Conservation (phyloP, 495 filamentous ascomycete genomes). For the Recurvomyces mirabilis region DNA sequence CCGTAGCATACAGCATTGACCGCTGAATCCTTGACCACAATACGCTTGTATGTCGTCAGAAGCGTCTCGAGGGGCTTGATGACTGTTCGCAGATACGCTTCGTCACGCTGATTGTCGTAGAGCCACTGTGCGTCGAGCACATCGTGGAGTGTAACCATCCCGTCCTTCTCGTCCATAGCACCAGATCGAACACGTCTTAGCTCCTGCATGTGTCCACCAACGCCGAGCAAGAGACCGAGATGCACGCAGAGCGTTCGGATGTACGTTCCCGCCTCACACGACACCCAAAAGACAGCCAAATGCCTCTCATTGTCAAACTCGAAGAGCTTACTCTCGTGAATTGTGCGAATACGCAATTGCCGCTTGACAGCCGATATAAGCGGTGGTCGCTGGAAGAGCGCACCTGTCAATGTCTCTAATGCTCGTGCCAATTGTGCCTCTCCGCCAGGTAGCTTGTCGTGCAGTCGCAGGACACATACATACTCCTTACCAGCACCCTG, state of each 20-base stretch:
- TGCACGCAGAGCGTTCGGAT: slow-evolving; percentile 97
- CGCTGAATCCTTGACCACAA: slow-evolving; percentile 93
- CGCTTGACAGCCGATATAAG: slow-evolving; percentile 97
- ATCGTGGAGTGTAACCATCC: slow-evolving; percentile 88
- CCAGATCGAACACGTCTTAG: slow-evolving; percentile 85
- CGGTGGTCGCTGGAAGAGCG: slow-evolving; percentile 92
- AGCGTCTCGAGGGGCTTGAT: slow-evolving; percentile 86
- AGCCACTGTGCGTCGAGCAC: slow-evolving; percentile 91
- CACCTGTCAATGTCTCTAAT: slow-evolving; percentile 87
- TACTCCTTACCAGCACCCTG: slow-evolving; percentile 93
- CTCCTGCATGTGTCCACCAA: slow-evolving; percentile 98
- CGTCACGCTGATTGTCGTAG: slow-evolving; percentile 82
- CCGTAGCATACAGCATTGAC: slow-evolving; percentile 97
- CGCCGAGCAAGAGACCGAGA: slow-evolving; percentile 80
- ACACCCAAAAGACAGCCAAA: slow-evolving; percentile 98
- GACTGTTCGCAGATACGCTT: slow-evolving; percentile 74
- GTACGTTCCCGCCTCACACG: slow-evolving; percentile 96
- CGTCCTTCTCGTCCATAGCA: slow-evolving; percentile 81
- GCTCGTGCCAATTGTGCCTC: slow-evolving; percentile 81
- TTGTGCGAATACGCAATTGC: slow-evolving; percentile 91
- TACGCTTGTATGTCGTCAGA: slow-evolving; percentile 81
- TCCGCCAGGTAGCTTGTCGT: slow-evolving; percentile 83
- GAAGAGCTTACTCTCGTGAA: slow-evolving; percentile 86
- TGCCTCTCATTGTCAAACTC: slow-evolving; percentile 97
- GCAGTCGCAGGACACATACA: slow-evolving; percentile 77